Conservation (phyloP, 306 rosid genomes). For the Inga laurina region DNA sequence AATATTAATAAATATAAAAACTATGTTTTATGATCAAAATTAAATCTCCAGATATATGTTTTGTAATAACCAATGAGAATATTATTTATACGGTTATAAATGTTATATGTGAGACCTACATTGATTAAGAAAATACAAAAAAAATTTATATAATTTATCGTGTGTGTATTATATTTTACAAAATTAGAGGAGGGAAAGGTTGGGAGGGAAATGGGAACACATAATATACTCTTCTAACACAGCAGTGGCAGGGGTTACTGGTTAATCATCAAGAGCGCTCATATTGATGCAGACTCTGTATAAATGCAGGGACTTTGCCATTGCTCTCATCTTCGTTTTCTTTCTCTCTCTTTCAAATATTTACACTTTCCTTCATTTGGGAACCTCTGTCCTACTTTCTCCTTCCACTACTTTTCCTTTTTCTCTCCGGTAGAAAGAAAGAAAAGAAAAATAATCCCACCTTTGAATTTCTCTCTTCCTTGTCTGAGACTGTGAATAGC, state of each 20-base stretch:
- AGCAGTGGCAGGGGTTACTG: constrained; percentile 95
- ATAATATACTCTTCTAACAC: constrained; percentile 39
- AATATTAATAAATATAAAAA: too few species aligned
- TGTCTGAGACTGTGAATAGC: constrained; percentile 38
- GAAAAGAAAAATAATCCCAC: background rate
- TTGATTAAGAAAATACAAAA: too few species aligned
- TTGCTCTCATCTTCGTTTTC: constrained; percentile 26
- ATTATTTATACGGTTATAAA: too few species aligned
- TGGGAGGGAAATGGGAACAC: constrained; percentile 21
- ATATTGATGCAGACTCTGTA: constrained; percentile 82
- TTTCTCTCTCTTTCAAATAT: background rate
- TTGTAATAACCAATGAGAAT: too few species aligned
- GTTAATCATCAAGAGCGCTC: constrained; percentile 95
- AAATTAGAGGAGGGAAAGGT: constrained; percentile 31
- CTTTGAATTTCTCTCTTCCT: constrained; percentile 3
- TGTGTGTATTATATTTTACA: constrained; percentile 19
- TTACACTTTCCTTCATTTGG: constrained; percentile 21
- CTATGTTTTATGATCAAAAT: too few species aligned
- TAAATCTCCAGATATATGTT: accelerated
- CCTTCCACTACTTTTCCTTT: constrained; percentile 2
- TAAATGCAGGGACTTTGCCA: constrained; percentile 51
- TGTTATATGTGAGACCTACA: too few species aligned
- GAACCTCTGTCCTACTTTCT: constrained; percentile 15
- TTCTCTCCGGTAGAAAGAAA: constrained; percentile 11
- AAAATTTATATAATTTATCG: too few species aligned